Evolutionary conservation across 352 stramenopile species (phyloP), one percentile per base, ranked within the genome.

Genomic region (Globisporangium irregulare): DNA sequence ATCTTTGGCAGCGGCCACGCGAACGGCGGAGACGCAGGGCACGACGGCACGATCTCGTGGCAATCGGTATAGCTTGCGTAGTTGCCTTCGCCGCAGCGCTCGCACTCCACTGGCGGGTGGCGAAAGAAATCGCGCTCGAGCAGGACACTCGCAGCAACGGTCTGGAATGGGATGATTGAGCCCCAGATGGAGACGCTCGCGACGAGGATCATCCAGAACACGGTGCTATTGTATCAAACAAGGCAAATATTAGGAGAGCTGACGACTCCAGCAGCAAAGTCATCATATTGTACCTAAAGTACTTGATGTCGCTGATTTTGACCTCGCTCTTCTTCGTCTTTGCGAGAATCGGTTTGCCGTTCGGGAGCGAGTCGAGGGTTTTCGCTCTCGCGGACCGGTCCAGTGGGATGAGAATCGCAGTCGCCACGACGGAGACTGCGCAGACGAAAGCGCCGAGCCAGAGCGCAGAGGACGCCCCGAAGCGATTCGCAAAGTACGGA

Each of bases 101-200:
- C 55, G 63, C 79, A 87, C 10, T 68, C 58, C 6, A 15, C 10
- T 1, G 79, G 79, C 22, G 75, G 77, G 1, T 27, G 41, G 3
- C 70, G 71, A 48, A 84, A 84, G 43, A 75, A 94, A 66, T 94
- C 81, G 32, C 87, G 73, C 61, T 97, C 87, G 53, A 95, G 73
- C 18, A 97, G 59, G 34, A 97, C 73, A 25, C 80, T 89, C 18
- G 73, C 79, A 3, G 88, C 82, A 3, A 97, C 84, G 56, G 83
- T 93, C 64, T 97, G 96, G 54, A 96, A 96, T 7, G 90, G 89
- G 18, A 96, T 71, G 29, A 96, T 80, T 27, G 78, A 88, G 20
- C 85, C 89, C 71, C 96, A 97, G 7, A 94, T 74, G 0, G 89
- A 76, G 4, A 96, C 53, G 69, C 85, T 94, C 20, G 73, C 79